A percentile compares a stretch with the other conserved stretches of the same genome.
phyloP scores from a whole-genome alignment of 129 eudicot species.

The Chrysanthemum seticuspe region DNA sequence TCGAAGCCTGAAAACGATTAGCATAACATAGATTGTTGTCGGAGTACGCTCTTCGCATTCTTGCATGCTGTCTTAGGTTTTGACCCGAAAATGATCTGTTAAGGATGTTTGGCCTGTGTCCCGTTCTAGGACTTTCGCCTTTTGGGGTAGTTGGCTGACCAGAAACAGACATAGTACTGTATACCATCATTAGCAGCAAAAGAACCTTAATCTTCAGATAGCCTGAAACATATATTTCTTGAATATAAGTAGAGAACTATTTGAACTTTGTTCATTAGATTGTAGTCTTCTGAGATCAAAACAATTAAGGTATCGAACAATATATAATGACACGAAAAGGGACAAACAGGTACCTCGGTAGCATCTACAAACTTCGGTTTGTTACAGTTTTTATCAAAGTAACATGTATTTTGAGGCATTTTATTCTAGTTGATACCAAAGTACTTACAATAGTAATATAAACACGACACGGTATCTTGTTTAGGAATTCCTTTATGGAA shows the following conservation, averaged over 20 bases:
- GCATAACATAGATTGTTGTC: constrained; percentile 56
- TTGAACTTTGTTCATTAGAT: constrained; percentile 12
- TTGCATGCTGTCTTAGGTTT: constrained; percentile 35
- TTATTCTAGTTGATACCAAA: constrained; percentile 14
- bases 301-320: constrained; percentile 11
- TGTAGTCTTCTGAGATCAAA: constrained; percentile 28
- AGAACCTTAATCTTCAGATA: constrained; percentile 15
- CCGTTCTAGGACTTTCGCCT: constrained; percentile 29
- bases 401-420: constrained; percentile 27
- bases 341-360: constrained; percentile 38
- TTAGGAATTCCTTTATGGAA: not conserved
- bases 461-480: constrained; percentile 29
- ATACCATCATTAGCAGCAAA: constrained; percentile 46
- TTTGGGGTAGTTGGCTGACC: constrained; percentile 38
- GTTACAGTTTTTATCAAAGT: constrained; percentile 16
- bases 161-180: constrained; percentile 36
- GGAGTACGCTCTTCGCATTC: constrained; percentile 52
- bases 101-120: constrained; percentile 25
- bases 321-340: constrained; percentile 33
- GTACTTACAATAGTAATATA: constrained; percentile 12
- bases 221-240: constrained; percentile 26
- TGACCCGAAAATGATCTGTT: constrained; percentile 52
- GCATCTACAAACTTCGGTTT: constrained; percentile 30
- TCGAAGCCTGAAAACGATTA: constrained; percentile 36
- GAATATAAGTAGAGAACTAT: constrained; percentile 9